These are phyloP conservation scores for Pyrenochaeta sp. DNA, from an alignment of 2,329 filamentous ascomycete genomes.

Conservation along the genomic window DNA sequence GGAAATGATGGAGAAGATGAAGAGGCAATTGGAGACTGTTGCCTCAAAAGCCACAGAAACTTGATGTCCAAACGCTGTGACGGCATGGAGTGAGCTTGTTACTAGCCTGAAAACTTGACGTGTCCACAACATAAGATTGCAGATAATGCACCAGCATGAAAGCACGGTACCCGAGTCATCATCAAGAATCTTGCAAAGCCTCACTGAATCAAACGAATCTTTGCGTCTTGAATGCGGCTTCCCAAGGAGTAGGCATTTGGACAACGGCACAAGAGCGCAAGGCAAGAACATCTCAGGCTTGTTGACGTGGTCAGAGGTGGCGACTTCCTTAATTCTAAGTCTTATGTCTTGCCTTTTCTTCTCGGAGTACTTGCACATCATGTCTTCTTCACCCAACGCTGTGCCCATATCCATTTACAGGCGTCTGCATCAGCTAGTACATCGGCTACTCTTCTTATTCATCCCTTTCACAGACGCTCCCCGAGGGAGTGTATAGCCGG, in stretches of 20 bases:
- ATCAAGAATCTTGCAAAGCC: background rate
- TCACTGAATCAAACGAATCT: background rate
- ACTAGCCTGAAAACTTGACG: no score
- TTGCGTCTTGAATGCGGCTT: background rate
- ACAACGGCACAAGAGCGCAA: background rate
- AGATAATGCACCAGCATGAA: background rate
- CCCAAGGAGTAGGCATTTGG: background rate
- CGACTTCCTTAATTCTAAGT: slow-evolving; percentile 3
- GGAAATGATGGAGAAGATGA: slow-evolving; percentile 44
- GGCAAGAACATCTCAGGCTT: slow-evolving; percentile 4
- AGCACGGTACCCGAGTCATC: background rate
- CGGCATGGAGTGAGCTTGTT: background rate
- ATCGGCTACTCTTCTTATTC: slow-evolving; percentile 12
- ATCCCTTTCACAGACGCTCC: background rate
- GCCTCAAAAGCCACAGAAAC: slow-evolving; percentile 24
- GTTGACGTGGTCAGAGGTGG: slow-evolving; percentile 3
- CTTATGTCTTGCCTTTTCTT: background rate
- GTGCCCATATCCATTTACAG: background rate
- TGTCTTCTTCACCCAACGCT: background rate
- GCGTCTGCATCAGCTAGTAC: background rate
- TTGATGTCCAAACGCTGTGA: slow-evolving; percentile 1
- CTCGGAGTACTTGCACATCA: background rate
- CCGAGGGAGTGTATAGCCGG: no score
- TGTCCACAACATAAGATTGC: no score
- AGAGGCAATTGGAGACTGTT: slow-evolving; percentile 33